Conservation (phyloP, 192 early-diverging fungal species). For the Entomortierella chlamydospora region DNA sequence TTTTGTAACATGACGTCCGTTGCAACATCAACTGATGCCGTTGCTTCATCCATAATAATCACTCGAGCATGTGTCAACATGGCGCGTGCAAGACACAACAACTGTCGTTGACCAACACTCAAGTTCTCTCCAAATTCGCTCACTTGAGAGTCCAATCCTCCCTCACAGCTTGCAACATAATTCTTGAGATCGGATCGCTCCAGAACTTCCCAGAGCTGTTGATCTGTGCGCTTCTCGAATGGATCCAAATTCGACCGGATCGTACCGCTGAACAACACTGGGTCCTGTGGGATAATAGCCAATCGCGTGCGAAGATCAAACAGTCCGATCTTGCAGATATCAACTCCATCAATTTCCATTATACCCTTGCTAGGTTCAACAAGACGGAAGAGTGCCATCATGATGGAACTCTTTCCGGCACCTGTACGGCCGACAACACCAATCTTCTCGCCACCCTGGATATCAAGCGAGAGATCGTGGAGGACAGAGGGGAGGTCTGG, state of each 20-base stretch:
- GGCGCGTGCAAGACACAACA: constrained; percentile 86
- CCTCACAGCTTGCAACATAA: constrained; percentile 46
- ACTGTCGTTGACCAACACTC: constrained; percentile 85
- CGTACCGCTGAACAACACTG: constrained; percentile 78
- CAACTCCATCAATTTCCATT: constrained; percentile 83
- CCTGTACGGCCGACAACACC: constrained; percentile 90
- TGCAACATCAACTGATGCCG: constrained; percentile 70
- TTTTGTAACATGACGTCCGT: constrained; percentile 76
- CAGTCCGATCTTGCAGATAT: constrained; percentile 79
- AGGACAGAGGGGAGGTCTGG: constrained; percentile 83
- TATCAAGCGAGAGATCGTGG: constrained; percentile 73
- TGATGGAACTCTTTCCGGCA: constrained; percentile 64
- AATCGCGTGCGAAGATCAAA: constrained; percentile 76
- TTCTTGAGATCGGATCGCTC: constrained; percentile 67
- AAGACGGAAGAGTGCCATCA: constrained; percentile 85
- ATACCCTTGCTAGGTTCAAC: constrained; percentile 75
- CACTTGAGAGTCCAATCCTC: constrained; percentile 66
- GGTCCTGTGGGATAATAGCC: constrained; percentile 85
- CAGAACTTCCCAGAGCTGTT: constrained; percentile 74
- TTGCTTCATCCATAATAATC: constrained; percentile 65
- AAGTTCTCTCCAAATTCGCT: constrained; percentile 80
- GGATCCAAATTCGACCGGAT: constrained; percentile 88
- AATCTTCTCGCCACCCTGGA: constrained; percentile 80
- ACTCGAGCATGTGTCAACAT: constrained; percentile 73
- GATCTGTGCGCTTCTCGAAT: constrained; percentile 71